phyloP scores from a whole-genome alignment of 805 yeast genomes.

The Starmerella asiatica region DNA sequence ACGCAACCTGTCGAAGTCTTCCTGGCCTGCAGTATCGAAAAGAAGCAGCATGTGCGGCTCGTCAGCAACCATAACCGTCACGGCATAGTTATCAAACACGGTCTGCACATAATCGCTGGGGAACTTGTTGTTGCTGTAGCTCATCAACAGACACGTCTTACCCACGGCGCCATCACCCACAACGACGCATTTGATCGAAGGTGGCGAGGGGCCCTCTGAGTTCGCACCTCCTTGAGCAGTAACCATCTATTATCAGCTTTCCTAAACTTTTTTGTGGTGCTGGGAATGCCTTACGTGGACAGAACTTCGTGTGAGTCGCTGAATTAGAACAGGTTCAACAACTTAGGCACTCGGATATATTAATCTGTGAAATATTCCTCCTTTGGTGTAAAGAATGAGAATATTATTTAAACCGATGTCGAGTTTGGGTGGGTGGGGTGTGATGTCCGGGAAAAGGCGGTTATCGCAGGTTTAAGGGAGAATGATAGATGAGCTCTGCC shows the following conservation, averaged over 20 bases:
- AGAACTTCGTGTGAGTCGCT: not conserved
- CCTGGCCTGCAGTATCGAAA: slow-evolving; percentile 98
- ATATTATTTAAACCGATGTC: no score
- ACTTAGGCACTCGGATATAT: no score
- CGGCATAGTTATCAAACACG: slow-evolving; percentile 68
- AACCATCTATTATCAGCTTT: slow-evolving; percentile 4
- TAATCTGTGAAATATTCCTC: no score
- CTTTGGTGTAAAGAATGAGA: not conserved
- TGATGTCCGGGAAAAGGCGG: no score
- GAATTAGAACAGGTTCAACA: no score
- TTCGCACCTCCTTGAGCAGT: slow-evolving; percentile 10
- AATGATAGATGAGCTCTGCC: no score
- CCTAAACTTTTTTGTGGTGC: not conserved
- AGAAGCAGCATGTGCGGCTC: slow-evolving; percentile 96
- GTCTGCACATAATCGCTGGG: slow-evolving; percentile 98
- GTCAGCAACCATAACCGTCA: slow-evolving; percentile 60
- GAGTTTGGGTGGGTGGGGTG: no score
- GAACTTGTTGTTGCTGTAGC: slow-evolving; percentile 91
- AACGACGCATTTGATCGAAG: slow-evolving; percentile 71
- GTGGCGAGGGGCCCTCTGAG: slow-evolving; percentile 17
- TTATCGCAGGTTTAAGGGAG: no score
- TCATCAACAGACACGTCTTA: slow-evolving; percentile 84
- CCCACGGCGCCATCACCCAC: slow-evolving; percentile 99
- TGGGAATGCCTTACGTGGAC: not conserved
- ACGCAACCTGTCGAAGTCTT: slow-evolving; percentile 94